Evolutionary conservation across 345 rosid genomes (phyloP), one percentile per base, ranked within the genome.

Genomic region (Diplotaxis tenuifolia): DNA sequence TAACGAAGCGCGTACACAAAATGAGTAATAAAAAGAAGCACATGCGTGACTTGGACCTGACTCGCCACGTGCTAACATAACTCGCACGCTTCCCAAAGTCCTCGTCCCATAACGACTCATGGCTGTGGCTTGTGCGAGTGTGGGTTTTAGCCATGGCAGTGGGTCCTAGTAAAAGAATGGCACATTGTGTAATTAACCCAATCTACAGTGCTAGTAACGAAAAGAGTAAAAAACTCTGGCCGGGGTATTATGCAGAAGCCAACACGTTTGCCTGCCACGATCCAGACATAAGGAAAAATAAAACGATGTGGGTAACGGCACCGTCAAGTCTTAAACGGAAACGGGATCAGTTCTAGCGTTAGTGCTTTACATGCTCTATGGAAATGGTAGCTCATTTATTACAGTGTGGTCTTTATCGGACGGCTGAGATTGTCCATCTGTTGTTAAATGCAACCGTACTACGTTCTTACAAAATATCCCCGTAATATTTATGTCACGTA

Each of bases 241-340:
- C 52, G 74, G 79, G 61, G 71, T 75, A 40, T 56, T 42, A 55
- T 69, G 47, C 67, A 64, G 75, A 49, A 76, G 71, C 76, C 80
- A 71, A 76, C 80, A 71, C 80, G 76, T 76, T 76, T 76, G 80
- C 80, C 80, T 76, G 76, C 80, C 76, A 76, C 62, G 80, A 76
- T 76, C 72, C 80, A 34, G 80, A 76, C 80, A 76, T 1, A 25
- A 71, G 67, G 9, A 60, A 67, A 45, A 70, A 55, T 42, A 62
- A n/a, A 34, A 68, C 64, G 74, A 68, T 23, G 47, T 70, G 34
- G 4, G 45, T 64, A 57, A 76, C 67, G 67, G 76, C 71, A 68
- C 74, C 79, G 74, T 75, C 60, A 68, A 75, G 7, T 53, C 14
- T 36, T 53, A 28, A 65, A 76, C 80, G 80, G 80, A 65, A 57